Percentiles rank a stretch among this genome's conserved stretches.
These are phyloP conservation scores for Xylariaceae sp. DNA, from an alignment of 2,329 filamentous ascomycete species.

Conservation along the genomic window DNA sequence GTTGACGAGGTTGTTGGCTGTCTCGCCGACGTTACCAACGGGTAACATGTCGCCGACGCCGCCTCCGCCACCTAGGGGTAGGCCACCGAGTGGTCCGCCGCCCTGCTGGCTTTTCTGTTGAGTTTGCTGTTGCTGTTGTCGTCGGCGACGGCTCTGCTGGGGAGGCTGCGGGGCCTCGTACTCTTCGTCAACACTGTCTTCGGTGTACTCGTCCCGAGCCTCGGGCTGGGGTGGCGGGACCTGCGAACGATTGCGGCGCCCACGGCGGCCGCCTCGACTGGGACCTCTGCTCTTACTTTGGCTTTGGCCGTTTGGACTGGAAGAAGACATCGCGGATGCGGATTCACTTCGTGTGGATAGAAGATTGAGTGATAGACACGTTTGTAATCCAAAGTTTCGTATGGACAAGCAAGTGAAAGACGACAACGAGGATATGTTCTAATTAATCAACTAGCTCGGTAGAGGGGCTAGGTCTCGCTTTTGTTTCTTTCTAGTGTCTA, in stretches of 20 bases:
- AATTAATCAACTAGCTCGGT: not conserved
- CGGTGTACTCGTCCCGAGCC: constrained; percentile 31
- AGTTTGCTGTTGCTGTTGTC: constrained; percentile 31
- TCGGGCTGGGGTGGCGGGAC: constrained; percentile 33
- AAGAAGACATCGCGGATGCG: constrained; percentile 34
- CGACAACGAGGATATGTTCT: not conserved
- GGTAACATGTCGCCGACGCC: constrained; percentile 38
- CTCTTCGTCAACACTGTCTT: constrained; percentile 35
- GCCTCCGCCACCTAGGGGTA: constrained; percentile 36
- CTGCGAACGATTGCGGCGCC: constrained; percentile 36
- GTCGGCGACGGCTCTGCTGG: constrained; percentile 29
- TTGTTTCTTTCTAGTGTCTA: constrained; percentile 6
- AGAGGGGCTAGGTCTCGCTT: not conserved
- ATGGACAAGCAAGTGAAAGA: not conserved
- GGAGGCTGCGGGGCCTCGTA: constrained; percentile 36
- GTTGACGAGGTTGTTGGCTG: constrained; percentile 38
- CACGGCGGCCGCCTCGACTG: constrained; percentile 35
- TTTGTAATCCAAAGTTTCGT: too few relatives aligned
- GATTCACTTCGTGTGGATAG: not conserved
- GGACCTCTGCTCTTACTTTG: constrained; percentile 28
- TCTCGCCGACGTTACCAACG: constrained; percentile 39
- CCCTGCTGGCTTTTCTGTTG: constrained; percentile 30
- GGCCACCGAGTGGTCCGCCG: constrained; percentile 30
- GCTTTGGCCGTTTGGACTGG: constrained; percentile 31
- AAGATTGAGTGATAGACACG: not conserved